Evolutionary conservation across 768 basidiomycete genomes (phyloP).

Genomic region (Amanita inopinata): DNA sequence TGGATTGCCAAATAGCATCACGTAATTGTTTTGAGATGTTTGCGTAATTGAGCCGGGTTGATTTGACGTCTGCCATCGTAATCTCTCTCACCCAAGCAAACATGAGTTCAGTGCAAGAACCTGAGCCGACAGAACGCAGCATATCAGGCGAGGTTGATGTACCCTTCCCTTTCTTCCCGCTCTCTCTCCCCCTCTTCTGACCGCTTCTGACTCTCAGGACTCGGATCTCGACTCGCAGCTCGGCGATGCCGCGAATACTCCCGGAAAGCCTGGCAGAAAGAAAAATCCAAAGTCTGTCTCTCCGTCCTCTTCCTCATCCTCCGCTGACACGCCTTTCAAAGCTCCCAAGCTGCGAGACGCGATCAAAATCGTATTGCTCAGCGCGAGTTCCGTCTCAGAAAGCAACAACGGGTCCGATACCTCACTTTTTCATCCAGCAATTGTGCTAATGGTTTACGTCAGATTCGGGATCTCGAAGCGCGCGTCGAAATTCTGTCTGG

Average conservation of each 20-base stretch:
- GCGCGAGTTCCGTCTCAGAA: constrained; percentile 84
- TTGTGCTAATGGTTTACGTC: constrained; percentile 8
- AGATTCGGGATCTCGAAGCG: constrained; percentile 95
- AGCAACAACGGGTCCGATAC: constrained; percentile 68
- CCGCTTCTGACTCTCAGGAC: constrained; percentile 30
- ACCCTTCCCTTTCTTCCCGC: constrained; percentile 11
- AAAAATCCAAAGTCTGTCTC: constrained; percentile 76
- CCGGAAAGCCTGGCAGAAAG: constrained; percentile 71
- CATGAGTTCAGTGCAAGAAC: constrained; percentile 36
- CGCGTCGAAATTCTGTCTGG: constrained; percentile 92
- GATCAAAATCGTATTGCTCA: constrained; percentile 92
- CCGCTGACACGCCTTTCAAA: constrained; percentile 21
- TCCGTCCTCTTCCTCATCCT: constrained; percentile 10
- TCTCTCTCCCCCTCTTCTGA: not conserved
- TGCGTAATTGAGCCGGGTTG: constrained; percentile 9
- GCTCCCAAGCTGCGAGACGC: constrained; percentile 80
- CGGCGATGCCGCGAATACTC: constrained; percentile 27
- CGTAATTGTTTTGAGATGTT: constrained; percentile 11
- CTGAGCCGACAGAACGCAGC: constrained; percentile 49
- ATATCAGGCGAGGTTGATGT: constrained; percentile 54
- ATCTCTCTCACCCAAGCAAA: constrained; percentile 35
- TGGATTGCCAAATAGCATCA: not conserved
- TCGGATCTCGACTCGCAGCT: constrained; percentile 57
- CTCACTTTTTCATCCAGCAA: not conserved
- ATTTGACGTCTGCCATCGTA: constrained; percentile 26